Base-by-base conservation (phyloP, 345 rosid genomes). In the Boechera retrofracta region DNA sequence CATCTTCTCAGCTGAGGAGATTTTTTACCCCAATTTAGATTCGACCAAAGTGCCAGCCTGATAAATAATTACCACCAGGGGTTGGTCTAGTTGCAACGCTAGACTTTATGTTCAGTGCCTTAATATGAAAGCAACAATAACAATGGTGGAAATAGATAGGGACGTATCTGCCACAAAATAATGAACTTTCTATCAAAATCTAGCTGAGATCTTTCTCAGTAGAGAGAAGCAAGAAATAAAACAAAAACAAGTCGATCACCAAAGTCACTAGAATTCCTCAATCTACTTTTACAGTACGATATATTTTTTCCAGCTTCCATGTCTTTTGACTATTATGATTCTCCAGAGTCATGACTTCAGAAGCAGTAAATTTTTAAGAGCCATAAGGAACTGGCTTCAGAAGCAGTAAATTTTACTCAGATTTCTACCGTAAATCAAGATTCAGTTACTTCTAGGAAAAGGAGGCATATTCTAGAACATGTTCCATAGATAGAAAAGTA, bases 361-460 rank as follows among this genome's bases (percentile, higher is more conserved):
- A 51, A 51, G 55, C 11, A 9, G 41, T 38, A 38, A 9, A 38
- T 38, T 39, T 39, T 39, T 39, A 39, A 39, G 42, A 39, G 42
- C 42, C 12, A 39, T 39, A 39, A 12, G 42, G 12, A 39, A 24
- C 18, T 51, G 55, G 12, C 29, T 51, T 21, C 13, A 10, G 7
- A 51, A 58, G 79, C 29, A 68, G 48, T 71, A 72, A 48, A 71
- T 57, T 71, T 29, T 64, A 77, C 60, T 29, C 73, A 61, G 68
- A 65, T 72, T 48, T 58, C 28, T 71, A 77, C 61, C 67, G 49
- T 71, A 77, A 56, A 64, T 47, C 58, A 69, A 54, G 71, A 63
- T 64, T 52, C 64, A 42, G 21, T 18, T 41, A 28, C n/a, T 31
- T 56, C 38, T 29, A 28, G 70, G 56, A 44, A 61, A 62, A 10